Evolutionary conservation across 306 rosid species (phyloP).

Genomic region (Alnus glutinosa): DNA sequence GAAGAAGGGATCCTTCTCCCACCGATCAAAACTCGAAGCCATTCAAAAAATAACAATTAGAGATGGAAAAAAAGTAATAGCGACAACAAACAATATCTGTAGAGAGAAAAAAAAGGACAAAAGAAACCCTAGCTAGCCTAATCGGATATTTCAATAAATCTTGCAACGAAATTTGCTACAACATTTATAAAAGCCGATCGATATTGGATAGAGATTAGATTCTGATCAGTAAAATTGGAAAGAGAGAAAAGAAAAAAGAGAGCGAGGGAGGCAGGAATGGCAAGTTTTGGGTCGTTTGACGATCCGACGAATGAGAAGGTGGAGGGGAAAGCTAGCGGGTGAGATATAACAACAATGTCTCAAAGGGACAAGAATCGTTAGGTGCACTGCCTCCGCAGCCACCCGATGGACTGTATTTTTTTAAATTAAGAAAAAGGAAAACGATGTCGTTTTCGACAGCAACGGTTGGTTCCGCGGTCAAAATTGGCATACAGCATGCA

Average conservation of each 20-base stretch:
- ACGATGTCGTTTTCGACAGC: not conserved
- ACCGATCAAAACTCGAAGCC: constrained; percentile 88
- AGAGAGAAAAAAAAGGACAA: not conserved
- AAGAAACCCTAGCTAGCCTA: too few relatives aligned
- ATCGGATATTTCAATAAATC: not conserved
- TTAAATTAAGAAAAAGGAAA: not conserved
- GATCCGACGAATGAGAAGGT: not conserved
- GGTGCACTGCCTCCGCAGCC: not conserved
- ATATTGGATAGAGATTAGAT: not conserved
- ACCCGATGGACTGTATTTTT: not conserved
- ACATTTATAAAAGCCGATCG: not conserved
- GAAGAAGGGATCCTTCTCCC: constrained; percentile 98
- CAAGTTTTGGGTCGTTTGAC: not conserved
- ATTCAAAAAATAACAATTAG: constrained; percentile 26
- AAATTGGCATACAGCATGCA: not conserved
- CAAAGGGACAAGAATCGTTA: not conserved
- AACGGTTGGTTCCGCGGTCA: not conserved
- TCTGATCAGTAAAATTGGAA: not conserved
- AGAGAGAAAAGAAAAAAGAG: not conserved
- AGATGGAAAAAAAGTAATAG: not conserved
- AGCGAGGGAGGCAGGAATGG: not conserved
- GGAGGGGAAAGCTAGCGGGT: not conserved
- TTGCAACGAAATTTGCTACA: not conserved
- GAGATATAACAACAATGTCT: not conserved
- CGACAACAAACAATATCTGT: not conserved